These are phyloP conservation scores for Rutstroemia sp. DNA, from an alignment of 2,329 filamentous ascomycete genomes.

Conservation along the genomic window DNA sequence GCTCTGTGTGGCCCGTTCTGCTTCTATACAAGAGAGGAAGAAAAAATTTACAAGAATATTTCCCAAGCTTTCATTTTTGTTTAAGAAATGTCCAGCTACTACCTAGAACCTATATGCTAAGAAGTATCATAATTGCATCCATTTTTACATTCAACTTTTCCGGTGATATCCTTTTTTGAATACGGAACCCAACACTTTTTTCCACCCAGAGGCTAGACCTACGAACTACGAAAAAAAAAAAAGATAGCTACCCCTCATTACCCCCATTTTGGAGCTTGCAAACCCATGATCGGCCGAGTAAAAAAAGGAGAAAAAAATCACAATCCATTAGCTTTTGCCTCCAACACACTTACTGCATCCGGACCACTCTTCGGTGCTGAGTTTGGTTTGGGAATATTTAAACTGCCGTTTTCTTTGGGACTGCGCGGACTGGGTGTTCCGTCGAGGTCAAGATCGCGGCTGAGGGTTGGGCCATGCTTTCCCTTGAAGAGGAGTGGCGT, in stretches of 20 bases:
- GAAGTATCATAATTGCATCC: too few species aligned
- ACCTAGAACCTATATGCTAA: too few species aligned
- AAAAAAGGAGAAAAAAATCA: background rate
- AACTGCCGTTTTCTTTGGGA: slow-evolving; percentile 16
- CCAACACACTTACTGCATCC: slow-evolving; percentile 32
- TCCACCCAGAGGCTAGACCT: background rate
- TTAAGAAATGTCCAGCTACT: too few species aligned
- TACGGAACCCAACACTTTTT: too few species aligned
- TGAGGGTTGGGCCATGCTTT: slow-evolving; percentile 40
- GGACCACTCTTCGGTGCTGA: slow-evolving; percentile 21
- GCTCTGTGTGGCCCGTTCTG: too few species aligned
- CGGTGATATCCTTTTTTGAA: too few species aligned
- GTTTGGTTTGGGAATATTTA: slow-evolving; percentile 23
- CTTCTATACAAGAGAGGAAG: too few species aligned
- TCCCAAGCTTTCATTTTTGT: too few species aligned
- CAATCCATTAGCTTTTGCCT: slow-evolving; percentile 33
- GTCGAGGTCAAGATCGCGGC: slow-evolving; percentile 32
- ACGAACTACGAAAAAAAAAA: background rate
- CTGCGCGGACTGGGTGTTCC: slow-evolving; percentile 7
- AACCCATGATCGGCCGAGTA: too few species aligned
- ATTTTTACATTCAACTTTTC: too few species aligned
- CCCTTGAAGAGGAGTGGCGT: slow-evolving; percentile 60
- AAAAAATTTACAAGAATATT: too few species aligned
- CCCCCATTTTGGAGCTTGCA: too few species aligned
- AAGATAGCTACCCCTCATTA: background rate